These are phyloP conservation scores for Cercospora citrullina DNA, from an alignment of 2,329 filamentous ascomycete species.

Conservation along the genomic window DNA sequence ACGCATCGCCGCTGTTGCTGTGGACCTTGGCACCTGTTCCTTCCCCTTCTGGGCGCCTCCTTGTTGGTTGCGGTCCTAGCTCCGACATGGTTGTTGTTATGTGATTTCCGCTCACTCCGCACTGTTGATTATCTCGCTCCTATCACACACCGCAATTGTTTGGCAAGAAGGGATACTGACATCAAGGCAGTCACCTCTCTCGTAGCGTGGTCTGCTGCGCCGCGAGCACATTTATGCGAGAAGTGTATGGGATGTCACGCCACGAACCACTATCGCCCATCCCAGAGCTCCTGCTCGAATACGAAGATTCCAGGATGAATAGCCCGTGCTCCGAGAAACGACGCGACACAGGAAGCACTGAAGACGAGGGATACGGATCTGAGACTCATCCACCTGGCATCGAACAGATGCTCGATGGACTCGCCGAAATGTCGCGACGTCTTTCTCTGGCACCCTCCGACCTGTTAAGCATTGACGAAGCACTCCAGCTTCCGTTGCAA, in stretches of 20 bases:
- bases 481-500: not conserved
- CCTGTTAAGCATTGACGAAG: constrained; percentile 1
- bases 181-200: not conserved
- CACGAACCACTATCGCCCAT: constrained; percentile 5
- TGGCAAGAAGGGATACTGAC: not conserved
- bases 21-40: not conserved
- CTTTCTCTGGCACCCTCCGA: constrained; percentile 8
- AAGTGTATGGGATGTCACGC: not conserved
- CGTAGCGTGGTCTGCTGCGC: not conserved
- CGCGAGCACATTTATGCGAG: not conserved
- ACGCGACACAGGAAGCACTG: not conserved
- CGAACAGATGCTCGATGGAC: constrained; percentile 9
- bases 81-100: constrained; percentile 14
- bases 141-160: not conserved
- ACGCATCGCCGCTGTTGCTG: not conserved
- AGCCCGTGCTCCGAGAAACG: not conserved
- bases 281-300: constrained; percentile 9
- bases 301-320: not conserved
- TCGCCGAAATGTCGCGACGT: constrained; percentile 8
- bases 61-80: constrained; percentile 6
- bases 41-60: constrained; percentile 4
- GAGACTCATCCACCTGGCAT: constrained; percentile 1
- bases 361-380: constrained; percentile 13
- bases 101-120: constrained; percentile 4
- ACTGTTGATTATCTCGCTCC: not conserved